Evolutionary conservation across 148 eudicot species (phyloP).

Genomic region (Fagopyrum esculentum): DNA sequence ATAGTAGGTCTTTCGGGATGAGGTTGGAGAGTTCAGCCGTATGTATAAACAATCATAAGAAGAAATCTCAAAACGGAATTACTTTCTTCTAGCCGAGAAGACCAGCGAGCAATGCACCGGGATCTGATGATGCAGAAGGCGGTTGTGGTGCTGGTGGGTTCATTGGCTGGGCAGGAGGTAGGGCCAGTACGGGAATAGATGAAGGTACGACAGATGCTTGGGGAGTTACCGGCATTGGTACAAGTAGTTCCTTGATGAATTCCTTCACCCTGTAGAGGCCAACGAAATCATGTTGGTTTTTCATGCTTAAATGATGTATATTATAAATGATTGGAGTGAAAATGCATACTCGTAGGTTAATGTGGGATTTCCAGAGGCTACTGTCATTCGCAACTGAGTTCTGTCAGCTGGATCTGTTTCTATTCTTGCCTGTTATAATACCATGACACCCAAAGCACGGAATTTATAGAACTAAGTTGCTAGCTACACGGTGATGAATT

Average conservation of each 20-base stretch:
- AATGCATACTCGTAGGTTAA: constrained; percentile 80
- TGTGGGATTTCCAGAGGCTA: constrained; percentile 80
- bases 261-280: constrained; percentile 57
- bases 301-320: neutral
- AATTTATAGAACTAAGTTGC: no score
- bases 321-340: neutral
- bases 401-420: constrained; percentile 99
- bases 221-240: constrained; percentile 50
- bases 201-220: constrained; percentile 24
- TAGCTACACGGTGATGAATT: no score
- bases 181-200: constrained; percentile 28
- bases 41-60: neutral
- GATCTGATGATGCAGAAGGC: constrained; percentile 42
- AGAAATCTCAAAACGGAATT: neutral
- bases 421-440: constrained; percentile 53
- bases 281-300: neutral
- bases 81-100: constrained; percentile 28
- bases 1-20: neutral
- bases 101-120: constrained; percentile 89
- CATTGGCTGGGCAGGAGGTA: constrained; percentile 1
- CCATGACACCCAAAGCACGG: neutral
- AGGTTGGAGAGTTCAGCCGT: neutral
- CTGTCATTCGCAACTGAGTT: constrained; percentile 87
- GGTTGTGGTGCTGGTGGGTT: neutral
- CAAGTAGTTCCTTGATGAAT: constrained; percentile 74